Evolutionary conservation across 441 rosid genomes (phyloP).

Genomic region (Cnidoscolus chayamansa): DNA sequence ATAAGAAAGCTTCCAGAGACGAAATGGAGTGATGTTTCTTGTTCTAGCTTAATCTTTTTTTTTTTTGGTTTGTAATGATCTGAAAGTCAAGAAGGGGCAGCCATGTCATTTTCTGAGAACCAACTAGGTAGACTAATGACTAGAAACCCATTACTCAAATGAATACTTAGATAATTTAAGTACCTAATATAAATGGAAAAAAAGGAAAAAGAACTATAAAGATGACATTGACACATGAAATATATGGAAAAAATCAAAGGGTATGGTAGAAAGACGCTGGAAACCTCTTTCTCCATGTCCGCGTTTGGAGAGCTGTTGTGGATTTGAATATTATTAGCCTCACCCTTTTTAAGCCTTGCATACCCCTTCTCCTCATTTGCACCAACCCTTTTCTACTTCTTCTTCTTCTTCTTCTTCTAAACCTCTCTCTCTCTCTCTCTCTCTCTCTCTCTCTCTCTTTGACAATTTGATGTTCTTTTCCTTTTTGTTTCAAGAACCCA

Average conservation of each 20-base stretch:
- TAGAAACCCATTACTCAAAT: constrained; percentile 14
- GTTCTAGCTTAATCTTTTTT: too few relatives aligned
- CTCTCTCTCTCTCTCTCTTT: neutral
- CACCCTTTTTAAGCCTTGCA: constrained; percentile 15
- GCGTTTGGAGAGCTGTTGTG: constrained; percentile 20
- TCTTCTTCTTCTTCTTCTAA: neutral
- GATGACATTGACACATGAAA: neutral
- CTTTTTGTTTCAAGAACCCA: neutral
- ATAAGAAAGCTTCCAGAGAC: neutral
- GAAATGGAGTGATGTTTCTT: neutral
- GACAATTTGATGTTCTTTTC: neutral
- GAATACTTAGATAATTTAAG: neutral
- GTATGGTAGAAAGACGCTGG: constrained; percentile 29
- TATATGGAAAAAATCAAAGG: constrained; percentile 22
- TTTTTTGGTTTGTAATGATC: too few relatives aligned
- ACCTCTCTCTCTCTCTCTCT: neutral
- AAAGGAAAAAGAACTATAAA: constrained; percentile 18
- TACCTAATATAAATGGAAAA: neutral
- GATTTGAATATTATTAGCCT: constrained; percentile 14
- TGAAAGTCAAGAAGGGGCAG: constrained; percentile 33
- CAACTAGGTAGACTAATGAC: constrained; percentile 33
- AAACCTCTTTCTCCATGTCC: constrained; percentile 34
- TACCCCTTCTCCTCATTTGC: constrained; percentile 5
- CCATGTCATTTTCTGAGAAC: constrained; percentile 36
- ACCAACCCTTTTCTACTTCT: neutral